Percentiles rank a stretch among this genome's conserved stretches.
These are phyloP conservation scores for Protomyces pachydermus DNA, from an alignment of 1,139 yeast genomes.

Conservation along the genomic window DNA sequence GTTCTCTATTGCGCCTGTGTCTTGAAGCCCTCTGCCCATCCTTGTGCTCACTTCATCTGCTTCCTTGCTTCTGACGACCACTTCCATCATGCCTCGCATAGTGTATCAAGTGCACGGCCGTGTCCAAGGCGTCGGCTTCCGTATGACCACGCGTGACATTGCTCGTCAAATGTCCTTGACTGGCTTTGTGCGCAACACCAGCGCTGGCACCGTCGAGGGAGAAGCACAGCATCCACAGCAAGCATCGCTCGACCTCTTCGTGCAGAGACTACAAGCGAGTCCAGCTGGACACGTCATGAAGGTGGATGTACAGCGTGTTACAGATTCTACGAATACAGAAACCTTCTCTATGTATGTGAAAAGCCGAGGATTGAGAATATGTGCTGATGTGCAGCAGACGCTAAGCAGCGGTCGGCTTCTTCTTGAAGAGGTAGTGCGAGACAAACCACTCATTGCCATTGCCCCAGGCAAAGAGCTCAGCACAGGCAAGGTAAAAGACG, in stretches of 20 bases:
- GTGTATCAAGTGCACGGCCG: neutral
- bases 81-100: neutral
- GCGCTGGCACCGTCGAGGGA: constrained; percentile 17
- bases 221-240: constrained; percentile 8
- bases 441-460: constrained; percentile 28
- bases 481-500: constrained; percentile 27
- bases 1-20: too few relatives aligned
- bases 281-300: constrained; percentile 9
- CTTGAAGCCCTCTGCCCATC: too few relatives aligned
- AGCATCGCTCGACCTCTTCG: constrained; percentile 2
- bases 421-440: constrained; percentile 23
- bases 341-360: too few relatives aligned
- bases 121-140: constrained; percentile 24
- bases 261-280: constrained; percentile 1
- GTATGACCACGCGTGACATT: constrained; percentile 6
- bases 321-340: too few relatives aligned
- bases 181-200: constrained; percentile 19
- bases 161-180: constrained; percentile 7
- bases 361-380: too few relatives aligned
- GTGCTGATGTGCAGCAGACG: too few relatives aligned
- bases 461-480: constrained; percentile 26
- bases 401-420: constrained; percentile 7
- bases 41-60: too few relatives aligned
- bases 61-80: neutral
- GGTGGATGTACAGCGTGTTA: neutral